Evolutionary conservation across 2,329 filamentous ascomycete genomes (phyloP), one percentile per base, ranked within the genome.

Genomic region (Calonectria multiphialidica): DNA sequence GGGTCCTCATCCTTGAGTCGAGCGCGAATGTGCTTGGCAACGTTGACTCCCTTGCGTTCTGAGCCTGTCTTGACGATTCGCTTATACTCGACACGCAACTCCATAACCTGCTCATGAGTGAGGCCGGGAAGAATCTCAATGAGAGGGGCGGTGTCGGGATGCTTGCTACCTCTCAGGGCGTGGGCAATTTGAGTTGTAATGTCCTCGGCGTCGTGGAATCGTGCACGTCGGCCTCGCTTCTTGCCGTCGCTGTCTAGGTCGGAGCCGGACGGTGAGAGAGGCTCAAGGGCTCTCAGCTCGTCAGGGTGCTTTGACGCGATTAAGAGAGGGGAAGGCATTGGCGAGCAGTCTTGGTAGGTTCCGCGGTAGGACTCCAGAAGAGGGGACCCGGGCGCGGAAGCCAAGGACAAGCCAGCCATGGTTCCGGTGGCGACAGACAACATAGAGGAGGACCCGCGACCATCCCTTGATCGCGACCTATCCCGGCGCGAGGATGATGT

Each of bases 271-370:
- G 90, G 89, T 0, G 89, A 90, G 16, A 91, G 83, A 1, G 87
- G 83, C 44, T 91, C 89, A 30, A 89, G 77, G 33, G 84, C 74
- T 15, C 79, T 79, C 47, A 89, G 81, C 25, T 90, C 89, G 42
- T 89, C 86, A 35, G 87, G 83, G 59, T 76, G 68, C 21, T 86
- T 80, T 1, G 86, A 84, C 3, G 91, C 83, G 5, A 91, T 80
- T 78, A 92, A 87, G 28, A 96, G 86, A 0, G 96, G 95, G 0
- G 95, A 95, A 0, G 96, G 96, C 95, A 98, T 98, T 0, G 96
- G 96, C 0, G 96, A 98, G 78, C 97, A 94, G 70, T 94, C 95
- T 83, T 98, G 96, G 79, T 98, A 98, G 0, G 96, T 98, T 45
- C 96, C 96, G 74, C 93, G 93, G 84, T 98, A 98, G 1, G 97